Percentiles rank a stretch among this genome's conserved stretches.
Evolutionary conservation across 805 yeast species (phyloP).

Genomic region (Saturnispora bothae): DNA sequence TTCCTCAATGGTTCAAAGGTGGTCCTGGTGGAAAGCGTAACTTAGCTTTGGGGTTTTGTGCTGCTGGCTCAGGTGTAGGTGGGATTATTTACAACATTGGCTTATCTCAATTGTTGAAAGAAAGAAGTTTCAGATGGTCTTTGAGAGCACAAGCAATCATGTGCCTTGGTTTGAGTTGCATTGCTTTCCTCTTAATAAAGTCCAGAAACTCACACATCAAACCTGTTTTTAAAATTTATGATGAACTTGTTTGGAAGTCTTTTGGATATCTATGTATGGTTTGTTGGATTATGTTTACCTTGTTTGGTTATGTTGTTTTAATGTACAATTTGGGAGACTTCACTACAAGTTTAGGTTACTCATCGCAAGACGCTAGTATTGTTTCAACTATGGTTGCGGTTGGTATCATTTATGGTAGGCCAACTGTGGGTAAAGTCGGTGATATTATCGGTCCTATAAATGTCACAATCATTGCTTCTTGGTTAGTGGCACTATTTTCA

Average conservation of each 20-base stretch:
- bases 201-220: conserved; percentile 29
- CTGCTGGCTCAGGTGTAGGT: conserved; percentile 44
- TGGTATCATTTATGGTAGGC: conserved; percentile 48
- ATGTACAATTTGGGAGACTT: conserved; percentile 51
- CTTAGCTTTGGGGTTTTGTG: conserved; percentile 36
- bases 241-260: conserved; percentile 28
- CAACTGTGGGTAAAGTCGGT: conserved; percentile 39
- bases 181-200: conserved; percentile 28
- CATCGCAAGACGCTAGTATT: conserved; percentile 42
- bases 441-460: conserved; percentile 45
- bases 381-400: conserved; percentile 52
- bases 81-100: conserved; percentile 41
- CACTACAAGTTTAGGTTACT: conserved; percentile 49
- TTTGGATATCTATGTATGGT: conserved; percentile 26
- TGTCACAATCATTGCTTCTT: conserved; percentile 29
- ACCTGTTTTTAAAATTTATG: conserved; percentile 32
- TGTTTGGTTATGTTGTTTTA: conserved; percentile 52
- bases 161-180: conserved; percentile 25
- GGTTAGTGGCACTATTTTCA: conserved; percentile 31
- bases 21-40: conserved; percentile 40
- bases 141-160: conserved; percentile 37
- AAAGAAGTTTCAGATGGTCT: conserved; percentile 37
- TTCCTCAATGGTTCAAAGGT: conserved; percentile 58
- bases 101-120: conserved; percentile 33
- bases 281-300: conserved; percentile 36